Base-by-base conservation (phyloP, 305 asterid genomes). In the Solanum hybrid region DNA sequence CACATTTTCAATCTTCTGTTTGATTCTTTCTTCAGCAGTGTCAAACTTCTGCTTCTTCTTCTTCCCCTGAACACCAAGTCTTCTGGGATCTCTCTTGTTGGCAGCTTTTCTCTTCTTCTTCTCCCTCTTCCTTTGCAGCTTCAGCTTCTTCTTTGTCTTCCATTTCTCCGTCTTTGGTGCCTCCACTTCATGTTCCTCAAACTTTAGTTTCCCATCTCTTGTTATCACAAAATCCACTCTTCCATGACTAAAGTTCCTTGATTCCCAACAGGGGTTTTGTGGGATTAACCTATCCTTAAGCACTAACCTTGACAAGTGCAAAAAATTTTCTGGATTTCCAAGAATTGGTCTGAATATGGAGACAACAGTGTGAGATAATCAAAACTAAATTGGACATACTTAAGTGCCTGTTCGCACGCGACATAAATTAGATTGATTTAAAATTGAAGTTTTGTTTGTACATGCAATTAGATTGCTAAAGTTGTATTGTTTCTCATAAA, bases 121-220 rank as follows among this genome's bases (percentile, higher is more conserved):
- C 90, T 96, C 97, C 90, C 90, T 93, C 94, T 91, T 92, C 89
- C 73, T 64, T 64, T 64, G 73, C 28, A 64, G 73, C 73, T 64
- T 64, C 73, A 64, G 6, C 73, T 64, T 64, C 73, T 64, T 64
- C 73, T 64, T 64, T 22, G 73, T 64, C 73, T 22, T 64, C 98
- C 98, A 97, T 90, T 95, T 97, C 89, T 95, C 96, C 95, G 94
- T 94, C 93, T 93, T 96, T 0, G 98, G 98, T 40, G 97, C 95
- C n/a, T 95, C 99, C 64, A 86, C 64, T 91, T 97, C 97, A 29
- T 88, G 93, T 11, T 95, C 94, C 91, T 95, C 99, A 81, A 97
- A 95, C 90, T 91, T 95, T 26, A 98, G 98, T 31, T 93, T 93
- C 84, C 98, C 98, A 29, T 96, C 92, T 2, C 94, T 93, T 81